A percentile compares a stretch with the other conserved stretches of the same genome.
phyloP scores from a whole-genome alignment of 208 protist genomes.

The Leishmania braziliensis region DNA sequence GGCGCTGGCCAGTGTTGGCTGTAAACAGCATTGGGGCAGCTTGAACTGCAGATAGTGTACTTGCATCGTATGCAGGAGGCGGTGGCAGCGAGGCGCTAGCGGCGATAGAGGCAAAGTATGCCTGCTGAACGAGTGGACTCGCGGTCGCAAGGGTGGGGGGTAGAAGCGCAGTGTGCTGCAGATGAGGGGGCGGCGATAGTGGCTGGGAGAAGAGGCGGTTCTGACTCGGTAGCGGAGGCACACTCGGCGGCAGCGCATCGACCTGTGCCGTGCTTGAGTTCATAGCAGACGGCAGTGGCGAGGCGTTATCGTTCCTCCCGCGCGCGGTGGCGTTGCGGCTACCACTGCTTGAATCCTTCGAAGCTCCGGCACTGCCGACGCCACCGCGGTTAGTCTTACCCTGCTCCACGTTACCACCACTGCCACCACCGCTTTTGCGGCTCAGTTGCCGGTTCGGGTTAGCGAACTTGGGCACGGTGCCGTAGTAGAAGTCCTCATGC shows the following conservation, averaged over 20 bases:
- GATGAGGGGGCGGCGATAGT: neutral
- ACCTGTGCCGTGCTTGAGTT: neutral
- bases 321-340: neutral
- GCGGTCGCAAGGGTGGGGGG: neutral
- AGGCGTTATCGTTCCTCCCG: too few species aligned
- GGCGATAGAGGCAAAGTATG: neutral
- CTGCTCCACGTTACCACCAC: neutral
- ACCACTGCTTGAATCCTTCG: neutral
- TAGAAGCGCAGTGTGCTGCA: neutral
- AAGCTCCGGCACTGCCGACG: neutral
- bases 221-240: neutral
- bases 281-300: neutral
- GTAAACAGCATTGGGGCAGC: neutral
- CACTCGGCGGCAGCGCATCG: neutral
- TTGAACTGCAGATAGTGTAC: neutral
- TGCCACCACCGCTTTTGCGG: slow-evolving; percentile 3
- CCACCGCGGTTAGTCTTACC: neutral
- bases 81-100: neutral
- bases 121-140: neutral
- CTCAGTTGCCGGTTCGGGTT: slow-evolving; percentile 32
- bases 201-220: neutral
- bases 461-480: slow-evolving; percentile 74
- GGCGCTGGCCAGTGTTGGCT: neutral
- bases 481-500: slow-evolving; percentile 60
- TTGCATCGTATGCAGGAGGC: neutral